These are phyloP conservation scores for Pestalotiopsis sp. DNA, from an alignment of 2,329 filamentous ascomycete genomes.

Conservation along the genomic window DNA sequence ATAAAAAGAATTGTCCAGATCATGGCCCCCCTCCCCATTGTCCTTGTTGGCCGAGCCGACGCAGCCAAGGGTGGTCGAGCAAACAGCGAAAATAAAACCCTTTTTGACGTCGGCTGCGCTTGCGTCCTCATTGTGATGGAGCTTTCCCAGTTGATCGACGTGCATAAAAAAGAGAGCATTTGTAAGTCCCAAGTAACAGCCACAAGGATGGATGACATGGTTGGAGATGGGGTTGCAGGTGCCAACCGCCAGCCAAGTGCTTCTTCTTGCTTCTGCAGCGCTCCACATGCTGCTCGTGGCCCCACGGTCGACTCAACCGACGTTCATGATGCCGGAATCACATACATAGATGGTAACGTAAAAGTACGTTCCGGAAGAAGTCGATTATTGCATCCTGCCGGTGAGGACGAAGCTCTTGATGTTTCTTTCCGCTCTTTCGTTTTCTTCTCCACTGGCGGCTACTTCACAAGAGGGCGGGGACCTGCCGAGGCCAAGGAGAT, in stretches of 20 bases:
- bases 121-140: background rate
- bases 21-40: background rate
- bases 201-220: background rate
- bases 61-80: background rate
- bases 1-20: background rate
- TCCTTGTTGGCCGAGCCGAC: background rate
- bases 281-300: background rate
- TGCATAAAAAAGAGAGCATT: background rate
- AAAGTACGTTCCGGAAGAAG: background rate
- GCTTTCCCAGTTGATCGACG: background rate
- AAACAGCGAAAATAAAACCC: background rate
- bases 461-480: background rate
- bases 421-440: background rate
- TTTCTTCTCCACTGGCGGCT: background rate
- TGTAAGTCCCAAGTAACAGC: background rate
- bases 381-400: background rate
- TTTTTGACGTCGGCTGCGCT: background rate
- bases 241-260: background rate
- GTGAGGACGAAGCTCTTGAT: background rate
- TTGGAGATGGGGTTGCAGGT: background rate
- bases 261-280: background rate
- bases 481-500: background rate
- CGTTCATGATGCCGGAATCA: background rate
- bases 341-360: background rate
- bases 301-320: background rate